A percentile compares a stretch with the other conserved stretches of the same genome.
phyloP scores from a whole-genome alignment of 208 protist species.

The Acanthamoeba castellanii region DNA sequence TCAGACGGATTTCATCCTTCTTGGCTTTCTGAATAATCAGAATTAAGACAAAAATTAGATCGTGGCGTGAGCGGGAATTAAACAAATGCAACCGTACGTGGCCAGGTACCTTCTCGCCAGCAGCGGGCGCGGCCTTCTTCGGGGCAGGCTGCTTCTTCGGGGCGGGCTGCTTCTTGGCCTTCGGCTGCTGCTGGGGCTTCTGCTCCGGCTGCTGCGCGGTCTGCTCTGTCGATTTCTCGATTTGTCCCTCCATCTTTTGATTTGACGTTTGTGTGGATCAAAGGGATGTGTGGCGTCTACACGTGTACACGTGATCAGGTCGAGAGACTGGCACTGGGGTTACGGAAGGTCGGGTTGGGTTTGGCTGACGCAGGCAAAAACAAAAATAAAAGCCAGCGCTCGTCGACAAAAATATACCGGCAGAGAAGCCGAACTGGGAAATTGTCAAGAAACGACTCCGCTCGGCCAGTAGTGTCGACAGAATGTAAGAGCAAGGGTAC shows the following conservation, averaged over 20 bases:
- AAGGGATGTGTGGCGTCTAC: too few species aligned
- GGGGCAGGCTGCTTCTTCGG: slow-evolving; percentile 36
- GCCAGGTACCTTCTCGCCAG: background rate
- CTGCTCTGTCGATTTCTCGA: background rate
- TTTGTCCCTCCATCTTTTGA: background rate
- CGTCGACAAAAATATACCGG: too few species aligned
- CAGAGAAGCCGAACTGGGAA: too few species aligned
- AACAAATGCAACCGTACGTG: background rate
- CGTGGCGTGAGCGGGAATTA: background rate
- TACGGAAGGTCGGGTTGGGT: too few species aligned
- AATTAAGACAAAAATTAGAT: background rate
- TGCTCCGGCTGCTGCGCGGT: background rate
- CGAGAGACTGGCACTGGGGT: too few species aligned
- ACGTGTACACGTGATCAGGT: too few species aligned
- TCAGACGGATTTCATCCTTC: slow-evolving; percentile 60
- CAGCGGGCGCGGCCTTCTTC: background rate
- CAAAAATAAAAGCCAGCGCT: too few species aligned
- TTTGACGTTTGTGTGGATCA: too few species aligned
- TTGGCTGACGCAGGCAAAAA: too few species aligned
- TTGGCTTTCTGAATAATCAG: background rate
- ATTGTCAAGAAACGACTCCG: too few species aligned
- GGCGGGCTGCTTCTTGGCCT: slow-evolving; percentile 25
- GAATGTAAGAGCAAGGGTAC: too few species aligned
- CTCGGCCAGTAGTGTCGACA: too few species aligned
- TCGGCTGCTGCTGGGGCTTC: background rate